phyloP scores from a whole-genome alignment of 108 stramenopile genomes.

The Epithemia pelagica region DNA sequence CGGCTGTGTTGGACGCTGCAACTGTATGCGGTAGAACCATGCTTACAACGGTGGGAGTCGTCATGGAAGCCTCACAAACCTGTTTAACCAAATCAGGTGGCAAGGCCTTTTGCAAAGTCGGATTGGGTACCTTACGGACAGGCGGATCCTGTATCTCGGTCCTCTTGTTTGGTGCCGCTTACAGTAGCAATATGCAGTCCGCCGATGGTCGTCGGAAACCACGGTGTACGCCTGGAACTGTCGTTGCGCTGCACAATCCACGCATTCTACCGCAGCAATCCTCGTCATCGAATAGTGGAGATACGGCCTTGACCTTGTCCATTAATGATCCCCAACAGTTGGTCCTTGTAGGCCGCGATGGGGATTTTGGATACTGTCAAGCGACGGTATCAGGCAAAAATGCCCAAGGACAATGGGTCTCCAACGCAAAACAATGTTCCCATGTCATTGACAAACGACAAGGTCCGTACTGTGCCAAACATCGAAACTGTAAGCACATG shows the following conservation, averaged over 20 bases:
- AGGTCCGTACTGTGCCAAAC: constrained; percentile 47
- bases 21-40: constrained; percentile 41
- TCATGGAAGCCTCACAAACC: constrained; percentile 48
- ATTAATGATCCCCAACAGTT: constrained; percentile 50
- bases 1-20: constrained; percentile 25
- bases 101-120: constrained; percentile 58
- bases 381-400: constrained; percentile 31
- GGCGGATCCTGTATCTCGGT: constrained; percentile 49
- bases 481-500: constrained; percentile 33
- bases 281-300: constrained; percentile 9
- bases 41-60: constrained; percentile 41
- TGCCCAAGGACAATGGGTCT: constrained; percentile 26
- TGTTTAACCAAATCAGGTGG: constrained; percentile 48
- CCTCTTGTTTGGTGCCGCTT: constrained; percentile 76
- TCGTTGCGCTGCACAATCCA: constrained; percentile 45
- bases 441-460: constrained; percentile 47
- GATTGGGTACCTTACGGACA: constrained; percentile 48
- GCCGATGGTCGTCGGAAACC: neutral
- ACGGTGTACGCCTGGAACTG: constrained; percentile 34
- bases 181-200: constrained; percentile 14
- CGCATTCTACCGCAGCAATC: constrained; percentile 44
- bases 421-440: constrained; percentile 32
- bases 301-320: constrained; percentile 46
- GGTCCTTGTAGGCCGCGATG: constrained; percentile 51
- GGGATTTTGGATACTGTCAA: constrained; percentile 64